Percentiles rank a stretch among this genome's conserved stretches.
Evolutionary conservation across 2,329 filamentous ascomycete genomes (phyloP).

Genomic region (Clonostachys solani): DNA sequence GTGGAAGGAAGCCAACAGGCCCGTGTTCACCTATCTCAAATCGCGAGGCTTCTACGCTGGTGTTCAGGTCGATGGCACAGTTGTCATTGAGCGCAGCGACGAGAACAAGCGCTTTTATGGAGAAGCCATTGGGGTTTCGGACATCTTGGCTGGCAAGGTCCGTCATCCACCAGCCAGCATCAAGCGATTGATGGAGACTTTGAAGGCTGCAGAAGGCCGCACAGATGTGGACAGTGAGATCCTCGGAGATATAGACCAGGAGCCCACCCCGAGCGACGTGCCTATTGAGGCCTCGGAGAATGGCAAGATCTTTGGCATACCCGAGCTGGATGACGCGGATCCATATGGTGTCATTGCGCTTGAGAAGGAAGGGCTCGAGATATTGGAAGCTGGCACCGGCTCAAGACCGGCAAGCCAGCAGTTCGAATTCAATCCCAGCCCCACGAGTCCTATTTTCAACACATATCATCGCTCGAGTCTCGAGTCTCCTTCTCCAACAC

Average conservation of each 20-base stretch:
- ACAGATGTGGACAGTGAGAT: conserved; percentile 21
- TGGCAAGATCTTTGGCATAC: conserved; percentile 26
- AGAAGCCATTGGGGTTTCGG: conserved; percentile 38
- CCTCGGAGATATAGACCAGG: conserved; percentile 24
- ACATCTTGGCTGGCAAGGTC: conserved; percentile 40
- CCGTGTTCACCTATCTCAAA: conserved; percentile 68
- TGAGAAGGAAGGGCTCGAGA: conserved; percentile 26
- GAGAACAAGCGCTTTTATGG: conserved; percentile 86
- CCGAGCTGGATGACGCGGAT: conserved; percentile 27
- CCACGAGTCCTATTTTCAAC: conserved; percentile 20
- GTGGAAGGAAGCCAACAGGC: conserved; percentile 44
- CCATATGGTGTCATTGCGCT: conserved; percentile 29
- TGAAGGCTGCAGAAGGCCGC: conserved; percentile 25
- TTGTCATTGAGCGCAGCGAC: conserved; percentile 76
- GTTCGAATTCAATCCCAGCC: conserved; percentile 29
- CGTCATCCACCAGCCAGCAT: conserved; percentile 14
- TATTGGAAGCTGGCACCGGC: conserved; percentile 26
- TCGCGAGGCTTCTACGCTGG: conserved; percentile 83
- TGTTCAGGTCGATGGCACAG: conserved; percentile 79
- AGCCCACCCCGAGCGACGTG: conserved; percentile 28
- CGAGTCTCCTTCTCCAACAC: not conserved
- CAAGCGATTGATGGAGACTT: conserved; percentile 23
- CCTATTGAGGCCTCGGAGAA: conserved; percentile 17
- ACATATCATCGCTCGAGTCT: conserved; percentile 1
- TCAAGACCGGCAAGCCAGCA: conserved; percentile 24